phyloP scores from a whole-genome alignment of 106 monocot species.

The Allium sativum region DNA sequence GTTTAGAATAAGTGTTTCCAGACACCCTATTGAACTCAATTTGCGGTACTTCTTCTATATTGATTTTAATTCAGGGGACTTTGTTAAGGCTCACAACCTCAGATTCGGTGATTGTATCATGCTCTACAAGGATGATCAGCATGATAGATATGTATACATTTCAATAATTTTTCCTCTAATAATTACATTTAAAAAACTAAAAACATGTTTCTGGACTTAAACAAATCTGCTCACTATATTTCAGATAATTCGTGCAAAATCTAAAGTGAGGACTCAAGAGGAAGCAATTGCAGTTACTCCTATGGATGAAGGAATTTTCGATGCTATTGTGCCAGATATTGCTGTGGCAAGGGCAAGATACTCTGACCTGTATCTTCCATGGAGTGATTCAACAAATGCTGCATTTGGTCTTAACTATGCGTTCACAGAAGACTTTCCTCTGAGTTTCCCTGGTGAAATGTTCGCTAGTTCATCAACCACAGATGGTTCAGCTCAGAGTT shows the following conservation, averaged over 20 bases:
- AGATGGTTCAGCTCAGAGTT: slow-evolving; percentile 6
- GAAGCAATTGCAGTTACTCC: neutral
- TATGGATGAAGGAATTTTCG: slow-evolving; percentile 43
- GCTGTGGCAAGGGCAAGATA: slow-evolving; percentile 34
- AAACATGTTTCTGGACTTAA: too few species aligned
- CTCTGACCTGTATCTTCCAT: slow-evolving; percentile 46
- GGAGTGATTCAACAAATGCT: slow-evolving; percentile 16
- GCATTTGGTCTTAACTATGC: slow-evolving; percentile 22
- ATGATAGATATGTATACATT: slow-evolving; percentile 44
- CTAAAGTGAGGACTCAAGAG: neutral
- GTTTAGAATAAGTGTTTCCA: too few species aligned
- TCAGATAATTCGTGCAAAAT: slow-evolving; percentile 42
- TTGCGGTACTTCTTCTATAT: too few species aligned
- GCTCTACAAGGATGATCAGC: slow-evolving; percentile 71
- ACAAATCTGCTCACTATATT: neutral
- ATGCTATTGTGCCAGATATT: slow-evolving; percentile 48
- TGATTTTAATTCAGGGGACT: slow-evolving; percentile 34
- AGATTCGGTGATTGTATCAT: slow-evolving; percentile 71
- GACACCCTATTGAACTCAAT: too few species aligned
- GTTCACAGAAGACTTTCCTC: slow-evolving; percentile 19
- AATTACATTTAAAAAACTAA: too few species aligned
- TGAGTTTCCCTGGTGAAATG: slow-evolving; percentile 15
- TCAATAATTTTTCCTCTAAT: too few species aligned
- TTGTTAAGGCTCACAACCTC: slow-evolving; percentile 57
- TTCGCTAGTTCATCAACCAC: slow-evolving; percentile 7